phyloP scores from a whole-genome alignment of 2,329 filamentous ascomycete genomes.

The Hypoxylon sp. region DNA sequence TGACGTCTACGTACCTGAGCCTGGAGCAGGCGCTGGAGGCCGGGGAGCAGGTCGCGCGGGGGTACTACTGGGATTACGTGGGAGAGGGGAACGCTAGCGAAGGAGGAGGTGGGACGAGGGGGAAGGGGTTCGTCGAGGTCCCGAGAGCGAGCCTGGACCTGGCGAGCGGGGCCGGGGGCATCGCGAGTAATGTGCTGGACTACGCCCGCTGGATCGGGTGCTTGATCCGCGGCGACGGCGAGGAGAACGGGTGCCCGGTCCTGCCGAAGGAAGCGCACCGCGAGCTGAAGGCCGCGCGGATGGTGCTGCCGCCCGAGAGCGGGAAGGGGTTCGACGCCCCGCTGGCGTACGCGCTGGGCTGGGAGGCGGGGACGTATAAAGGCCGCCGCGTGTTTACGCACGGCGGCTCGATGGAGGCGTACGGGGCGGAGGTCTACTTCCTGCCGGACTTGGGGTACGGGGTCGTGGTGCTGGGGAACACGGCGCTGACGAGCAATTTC shows the following conservation, averaged over 20 bases:
- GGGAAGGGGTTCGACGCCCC: conserved; percentile 50
- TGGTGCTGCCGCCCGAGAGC: conserved; percentile 40
- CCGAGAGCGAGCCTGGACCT: conserved; percentile 48
- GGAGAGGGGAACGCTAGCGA: background rate
- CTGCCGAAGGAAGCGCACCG: conserved; percentile 52
- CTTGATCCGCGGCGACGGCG: conserved; percentile 55
- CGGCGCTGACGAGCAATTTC: conserved; percentile 55
- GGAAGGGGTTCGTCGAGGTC: conserved; percentile 43
- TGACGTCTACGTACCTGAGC: conserved; percentile 56
- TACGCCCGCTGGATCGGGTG: conserved; percentile 65
- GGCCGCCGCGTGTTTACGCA: conserved; percentile 59
- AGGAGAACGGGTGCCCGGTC: conserved; percentile 46
- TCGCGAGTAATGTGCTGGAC: conserved; percentile 62
- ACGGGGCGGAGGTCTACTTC: conserved; percentile 59
- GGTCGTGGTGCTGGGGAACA: conserved; percentile 60
- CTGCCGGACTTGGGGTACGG: conserved; percentile 60
- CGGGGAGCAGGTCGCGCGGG: conserved; percentile 54
- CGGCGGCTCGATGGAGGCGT: conserved; percentile 59
- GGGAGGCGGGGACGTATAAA: conserved; percentile 55
- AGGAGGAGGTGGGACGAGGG: conserved; percentile 2
- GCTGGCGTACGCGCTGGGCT: conserved; percentile 58
- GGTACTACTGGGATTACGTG: conserved; percentile 57
- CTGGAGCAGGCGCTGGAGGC: conserved; percentile 50
- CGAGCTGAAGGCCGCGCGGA: conserved; percentile 53
- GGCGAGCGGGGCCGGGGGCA: conserved; percentile 56